Evolutionary conservation across 1,139 yeast genomes (phyloP), one percentile per base, ranked within the genome.

Genomic region (Suhomyces yuchorum): DNA sequence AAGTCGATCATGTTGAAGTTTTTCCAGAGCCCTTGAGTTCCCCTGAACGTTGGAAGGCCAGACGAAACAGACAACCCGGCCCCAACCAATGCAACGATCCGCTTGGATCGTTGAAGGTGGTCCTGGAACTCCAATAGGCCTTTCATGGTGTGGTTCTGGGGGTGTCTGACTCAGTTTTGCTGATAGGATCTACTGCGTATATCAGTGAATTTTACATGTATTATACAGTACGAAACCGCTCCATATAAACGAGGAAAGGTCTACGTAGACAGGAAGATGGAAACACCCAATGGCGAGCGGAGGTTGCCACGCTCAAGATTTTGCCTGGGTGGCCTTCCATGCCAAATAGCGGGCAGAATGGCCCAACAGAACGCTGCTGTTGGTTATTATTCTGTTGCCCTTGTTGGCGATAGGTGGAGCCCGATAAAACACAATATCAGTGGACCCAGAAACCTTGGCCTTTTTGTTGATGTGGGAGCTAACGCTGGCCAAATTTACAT

Each of bases 11-110:
- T 83, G 46, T 86, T 87, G 66, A 82, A 86, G 55, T 84, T 82
- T 55, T 81, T 77, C 96, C 96, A 90, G 23, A 85, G 67, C 0
- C 93, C 95, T 44, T 84, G 85, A 1, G 84, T 67, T 3, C 91
- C 90, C 43, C 91, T 69, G 59, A 83, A 86, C 0, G 93, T 85
- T 3, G 89, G 83, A 12, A 89, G 68, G 1, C 96, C 96, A 1
- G 93, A 85, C 1, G 87, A 72, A 0, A 82, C 92, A 4, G 92
- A 84, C 8, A 89, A 72, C 0, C 97, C 97, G 2, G 96, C 92
- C 1, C 97, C 97, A 2, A 86, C 89, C 30, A 89, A 71, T 1
- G 92, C 93, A 26, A 89, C 73, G 12, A 89, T 78, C 47, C 82
- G 78, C 51, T 77, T 71, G 40, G 86, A 77, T 14, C 71, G 65